Percentiles rank a stretch among this genome's conserved stretches.
Conservation (phyloP, 2,329 filamentous ascomycete genomes). For the Colletotrichum sp. region DNA sequence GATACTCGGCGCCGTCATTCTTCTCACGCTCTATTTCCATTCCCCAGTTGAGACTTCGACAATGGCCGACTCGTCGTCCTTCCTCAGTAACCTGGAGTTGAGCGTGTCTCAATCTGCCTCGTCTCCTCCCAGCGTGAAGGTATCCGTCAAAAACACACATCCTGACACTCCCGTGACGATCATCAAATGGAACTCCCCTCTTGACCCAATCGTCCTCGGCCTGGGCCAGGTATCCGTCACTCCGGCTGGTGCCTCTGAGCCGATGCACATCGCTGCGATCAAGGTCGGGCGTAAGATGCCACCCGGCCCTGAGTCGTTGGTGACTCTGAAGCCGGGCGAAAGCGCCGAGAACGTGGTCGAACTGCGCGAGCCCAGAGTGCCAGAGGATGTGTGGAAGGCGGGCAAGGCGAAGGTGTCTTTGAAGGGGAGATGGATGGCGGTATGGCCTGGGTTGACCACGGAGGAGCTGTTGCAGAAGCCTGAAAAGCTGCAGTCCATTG, state of each 20-base stretch:
- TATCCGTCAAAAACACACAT: conserved; percentile 45
- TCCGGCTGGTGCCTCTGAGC: conserved; percentile 33
- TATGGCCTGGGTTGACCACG: conserved; percentile 29
- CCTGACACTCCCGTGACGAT: conserved; percentile 39
- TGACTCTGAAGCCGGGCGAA: conserved; percentile 42
- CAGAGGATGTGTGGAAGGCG: conserved; percentile 35
- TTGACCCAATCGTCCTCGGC: conserved; percentile 44
- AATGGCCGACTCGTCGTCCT: not conserved
- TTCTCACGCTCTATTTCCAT: not conserved
- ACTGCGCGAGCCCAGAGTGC: conserved; percentile 39
- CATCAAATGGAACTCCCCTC: conserved; percentile 47
- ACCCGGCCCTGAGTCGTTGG: conserved; percentile 38
- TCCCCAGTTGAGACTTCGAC: not conserved
- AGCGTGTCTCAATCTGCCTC: conserved; percentile 34
- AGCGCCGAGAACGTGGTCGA: conserved; percentile 37
- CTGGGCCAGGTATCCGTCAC: conserved; percentile 45
- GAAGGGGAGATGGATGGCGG: conserved; percentile 42
- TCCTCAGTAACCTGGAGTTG: not conserved
- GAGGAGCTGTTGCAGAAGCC: conserved; percentile 7
- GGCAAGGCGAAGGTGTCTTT: conserved; percentile 35
- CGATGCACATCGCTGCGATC: conserved; percentile 42
- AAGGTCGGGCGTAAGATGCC: conserved; percentile 46
- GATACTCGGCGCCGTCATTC: not conserved
- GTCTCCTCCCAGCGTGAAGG: conserved; percentile 38
- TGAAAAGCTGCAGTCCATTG: conserved; percentile 1